phyloP scores from a whole-genome alignment of 176 grass and related monocot species.

The Lolium rigidum region DNA sequence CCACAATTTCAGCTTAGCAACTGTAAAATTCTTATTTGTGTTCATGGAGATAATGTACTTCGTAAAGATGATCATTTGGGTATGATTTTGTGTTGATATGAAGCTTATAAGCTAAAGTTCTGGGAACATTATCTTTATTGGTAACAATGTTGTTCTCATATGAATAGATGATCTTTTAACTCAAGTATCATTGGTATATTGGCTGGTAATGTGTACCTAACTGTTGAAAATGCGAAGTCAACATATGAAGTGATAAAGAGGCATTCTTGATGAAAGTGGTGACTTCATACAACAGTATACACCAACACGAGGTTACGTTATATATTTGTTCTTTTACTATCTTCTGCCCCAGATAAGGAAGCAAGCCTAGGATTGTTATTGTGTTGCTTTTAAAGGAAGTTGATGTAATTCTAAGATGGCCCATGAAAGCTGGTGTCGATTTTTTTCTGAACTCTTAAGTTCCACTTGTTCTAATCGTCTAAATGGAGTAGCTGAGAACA shows the following conservation, averaged over 20 bases:
- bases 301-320: not conserved
- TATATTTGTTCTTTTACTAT: not conserved
- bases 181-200: not conserved
- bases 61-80: too few species aligned
- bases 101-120: not conserved
- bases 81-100: not conserved
- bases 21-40: not conserved
- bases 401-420: too few species aligned
- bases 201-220: not conserved
- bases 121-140: not conserved
- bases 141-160: not conserved
- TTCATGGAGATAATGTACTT: not conserved
- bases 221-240: not conserved
- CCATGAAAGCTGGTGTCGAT: too few species aligned
- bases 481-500: too few species aligned
- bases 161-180: not conserved
- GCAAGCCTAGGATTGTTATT: too few species aligned
- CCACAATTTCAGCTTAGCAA: not conserved
- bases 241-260: not conserved
- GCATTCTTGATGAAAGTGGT: not conserved
- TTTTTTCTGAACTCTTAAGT: too few species aligned
- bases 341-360: too few species aligned
- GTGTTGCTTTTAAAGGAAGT: too few species aligned
- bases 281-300: too few species aligned
- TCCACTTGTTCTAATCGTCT: too few species aligned